Base-by-base conservation (phyloP, 371 early-diverging fungal genomes). In the Mortierella sp. region DNA sequence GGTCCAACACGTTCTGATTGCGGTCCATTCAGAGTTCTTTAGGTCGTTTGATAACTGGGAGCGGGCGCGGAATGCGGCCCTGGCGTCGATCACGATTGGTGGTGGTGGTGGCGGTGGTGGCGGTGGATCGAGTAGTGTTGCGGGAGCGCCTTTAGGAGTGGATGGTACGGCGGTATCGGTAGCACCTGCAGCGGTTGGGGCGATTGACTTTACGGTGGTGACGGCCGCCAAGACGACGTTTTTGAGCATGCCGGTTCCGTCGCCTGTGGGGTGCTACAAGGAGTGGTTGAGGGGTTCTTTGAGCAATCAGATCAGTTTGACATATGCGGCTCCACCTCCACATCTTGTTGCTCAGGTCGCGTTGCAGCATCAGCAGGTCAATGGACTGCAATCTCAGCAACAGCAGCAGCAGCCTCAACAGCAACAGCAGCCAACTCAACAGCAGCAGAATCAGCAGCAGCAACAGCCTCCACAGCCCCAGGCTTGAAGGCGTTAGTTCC, bases 1-100 rank as follows among this genome's bases (percentile, higher is more conserved):
- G 64, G 92, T 94, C 1, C 91, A 91, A 64, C 86, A 91, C 41
- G 91, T 91, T 1, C 79, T 95, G 48, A 76, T 75, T 5, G 77
- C 80, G 52, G 87, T 95, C 0, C 93, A 95, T 74, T 74, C 82
- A 47, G 92, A 91, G 58, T 95, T 93, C 79, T 95, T 92, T 67
- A 79, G 91, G 34, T 66, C 74, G 0, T 81, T 71, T 64, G 82
- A 81, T 71, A 29, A 70, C 8, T 81, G 82, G 82, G 72, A 68
- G 9, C 58, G 64, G 24, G 82, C 82, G 3, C 82, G 82, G 22
- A 41, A 52, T 5, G 74, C 77, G 7, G 82, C 82, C 1, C n/a
- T 81, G 40, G 71, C 74, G 6, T 81, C 82, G 0, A 77, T 81
- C 34, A 77, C 71, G 0, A 71, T 81, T 8, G 47, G 34, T 22